Base-by-base conservation (phyloP, 2,329 filamentous ascomycete genomes). In the Aspergillus quadricinctus region DNA sequence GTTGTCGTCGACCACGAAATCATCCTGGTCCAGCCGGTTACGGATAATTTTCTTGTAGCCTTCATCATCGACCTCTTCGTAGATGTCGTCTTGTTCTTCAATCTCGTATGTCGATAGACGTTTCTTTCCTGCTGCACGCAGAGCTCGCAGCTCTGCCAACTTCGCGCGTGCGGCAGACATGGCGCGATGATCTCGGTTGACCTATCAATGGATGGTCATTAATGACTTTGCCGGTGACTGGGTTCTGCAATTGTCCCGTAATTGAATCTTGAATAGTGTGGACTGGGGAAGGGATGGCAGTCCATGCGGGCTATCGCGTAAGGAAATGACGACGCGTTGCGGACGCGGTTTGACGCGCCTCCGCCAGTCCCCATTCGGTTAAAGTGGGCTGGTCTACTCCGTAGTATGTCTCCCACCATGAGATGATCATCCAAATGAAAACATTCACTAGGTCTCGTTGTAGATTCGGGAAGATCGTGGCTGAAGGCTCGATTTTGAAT, bases 1-100 rank as follows among this genome's bases (percentile, higher is more conserved):
- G 78, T 97, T 96, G 77, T 99, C 94, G 78, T 97, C 94, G 58
- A 99, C 92, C 52, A 99, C 93, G 69, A 99, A 99, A 77, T 99
- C 94, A 67, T 99, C 94, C 68, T 96, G 83, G 69, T 97, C 90
- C 52, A 99, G 81, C 49, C 94, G 88, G 55, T 88, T 86, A 45
- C 94, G 85, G 14, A 99, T 92, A 63, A 97, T 88, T 73, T 95
- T 95, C 79, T 97, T 97, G 81, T 99, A 99, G 52, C 90, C 89
- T 68, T 94, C 93, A 68, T 99, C 94, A 69, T 97, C 92, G 49
- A 99, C 92, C 68, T 96, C 92, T 61, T 97, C 94, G 77, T 97
- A 99, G 48, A 99, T 80, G 64, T 90, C 86, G 62, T 88, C 84
- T 66, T 90, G 88, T 60, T 97, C 88, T 66, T 91, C 84, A 59